Evolutionary conservation across 2,329 filamentous ascomycete genomes (phyloP), one percentile per base, ranked within the genome.

Genomic region (Verticillium alfalfae): DNA sequence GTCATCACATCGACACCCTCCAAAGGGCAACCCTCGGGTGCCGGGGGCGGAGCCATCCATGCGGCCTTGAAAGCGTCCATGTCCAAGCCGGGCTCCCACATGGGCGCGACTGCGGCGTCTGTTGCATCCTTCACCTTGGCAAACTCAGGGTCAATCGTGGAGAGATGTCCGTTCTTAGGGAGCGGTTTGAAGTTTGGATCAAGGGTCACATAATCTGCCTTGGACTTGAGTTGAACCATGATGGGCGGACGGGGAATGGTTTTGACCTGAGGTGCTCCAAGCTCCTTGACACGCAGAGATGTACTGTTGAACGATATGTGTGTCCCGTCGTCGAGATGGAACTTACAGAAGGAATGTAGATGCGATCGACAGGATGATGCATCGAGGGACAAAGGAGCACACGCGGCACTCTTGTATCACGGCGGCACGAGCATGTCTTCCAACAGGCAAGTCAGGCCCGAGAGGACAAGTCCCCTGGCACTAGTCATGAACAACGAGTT

Each of bases 151-250:
- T 73, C 73, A 31, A 71, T 69, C 61, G 68, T 62, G 41, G 72
- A 70, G 55, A 72, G 69, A 62, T 75, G 73, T 58, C 73, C 72
- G 60, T 77, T 66, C 60, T 71, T 74, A 37, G 71, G 72, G 6
- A 72, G 65, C 1, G 74, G 74, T 58, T 70, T 70, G 71, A 71
- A 74, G 64, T 67, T 59, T 15, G 70, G 63, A 57, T 72, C 69
- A 55, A 71, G 15, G 18, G 61, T 57, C 45, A 67, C 66, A 66
- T 73, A 73, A 38, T 72, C 67, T 61, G 68, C 65, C 18, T 66
- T 65, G 12, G 65, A 56, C 56, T 73, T 73, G 61, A 70, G 60
- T 55, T 66, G 56, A 57, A 70, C 67, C 68, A 70, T 70, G 37
- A 10, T 66, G 58, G 9, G 16, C 26, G 34, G 45, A 34, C 26